Evolutionary conservation across 2,329 filamentous ascomycete species (phyloP), one percentile per base, ranked within the genome.

Genomic region (Arthroderma sp.): DNA sequence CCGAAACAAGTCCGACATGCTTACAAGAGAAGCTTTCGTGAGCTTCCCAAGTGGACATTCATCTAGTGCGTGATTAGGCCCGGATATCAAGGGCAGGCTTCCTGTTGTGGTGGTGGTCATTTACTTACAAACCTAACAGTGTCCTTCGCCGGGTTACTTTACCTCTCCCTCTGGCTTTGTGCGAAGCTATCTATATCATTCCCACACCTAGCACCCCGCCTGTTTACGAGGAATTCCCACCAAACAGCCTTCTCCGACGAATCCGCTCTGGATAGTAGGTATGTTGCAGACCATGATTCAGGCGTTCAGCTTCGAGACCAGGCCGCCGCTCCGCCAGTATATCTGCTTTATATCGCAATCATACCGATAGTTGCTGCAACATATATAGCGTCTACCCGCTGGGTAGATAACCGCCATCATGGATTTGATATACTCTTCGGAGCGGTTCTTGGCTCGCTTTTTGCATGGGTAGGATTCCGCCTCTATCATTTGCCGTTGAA

Each of bases 371-470:
- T 79, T 46, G 68, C 77, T 1, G 82, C 87, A 4, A 75, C 87
- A 50, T 94, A 87, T 66, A 83, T 95, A 50, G 74, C 82, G n/a
- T 77, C 80, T 29, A 89, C 86, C 1, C 82, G 89, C 7, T 96
- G 82, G 75, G 87, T 82, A 48, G 82, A 95, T 62, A 93, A 82
- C 66, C 79, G 85, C 34, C 89, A 96, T 62, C 84, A 89, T 60
- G 87, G 82, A n/a, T 89, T 94, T 60, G 89, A 96, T 52, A 84
- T 95, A 52, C 66, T 95, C 2, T 86, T 83, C 50, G 89, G 89
- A n/a, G 83, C 81, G 45, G 52, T 83, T 8, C 82, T 95, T 50
- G 89, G 89, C 6, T 73, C 81, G 9, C 64, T 79, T 38, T 76
- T 76, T 33, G 76, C 84, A 15, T 80, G 80, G 59, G 78, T 89